phyloP scores from a whole-genome alignment of 306 rosid species.

The Sicyos edulis region DNA sequence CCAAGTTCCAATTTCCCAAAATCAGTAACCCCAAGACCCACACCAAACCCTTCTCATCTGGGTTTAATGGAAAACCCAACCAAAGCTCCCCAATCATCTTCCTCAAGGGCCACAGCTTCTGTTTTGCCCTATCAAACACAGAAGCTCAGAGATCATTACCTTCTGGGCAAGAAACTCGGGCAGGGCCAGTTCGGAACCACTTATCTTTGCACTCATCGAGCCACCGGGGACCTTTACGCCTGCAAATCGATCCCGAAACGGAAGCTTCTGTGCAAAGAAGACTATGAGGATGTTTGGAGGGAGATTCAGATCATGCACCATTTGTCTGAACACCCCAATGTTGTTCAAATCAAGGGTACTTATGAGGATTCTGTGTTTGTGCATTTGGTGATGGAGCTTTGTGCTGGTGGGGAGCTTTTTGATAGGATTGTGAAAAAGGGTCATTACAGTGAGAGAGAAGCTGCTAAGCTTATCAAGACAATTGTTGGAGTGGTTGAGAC shows the following conservation, averaged over 20 bases:
- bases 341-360: slow-evolving; percentile 71
- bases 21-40: too few relatives aligned
- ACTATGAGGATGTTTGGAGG: slow-evolving; percentile 84
- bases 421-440: slow-evolving; percentile 81
- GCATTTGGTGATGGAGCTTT: slow-evolving; percentile 82
- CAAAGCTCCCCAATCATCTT: slow-evolving; percentile 38
- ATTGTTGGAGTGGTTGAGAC: slow-evolving; percentile 79
- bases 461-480: slow-evolving; percentile 62
- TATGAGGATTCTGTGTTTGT: slow-evolving; percentile 79
- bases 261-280: slow-evolving; percentile 64
- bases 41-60: neutral
- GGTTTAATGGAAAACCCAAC: slow-evolving; percentile 26
- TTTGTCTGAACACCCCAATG: slow-evolving; percentile 63
- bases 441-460: slow-evolving; percentile 82
- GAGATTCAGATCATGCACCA: slow-evolving; percentile 97
- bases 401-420: slow-evolving; percentile 83
- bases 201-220: slow-evolving; percentile 54
- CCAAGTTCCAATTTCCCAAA: too few relatives aligned
- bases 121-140: slow-evolving; percentile 70
- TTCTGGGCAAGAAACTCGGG: slow-evolving; percentile 73
- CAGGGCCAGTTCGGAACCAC: slow-evolving; percentile 86
- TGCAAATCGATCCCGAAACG: slow-evolving; percentile 90
- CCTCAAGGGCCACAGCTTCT: slow-evolving; percentile 17
- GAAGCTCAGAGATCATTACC: slow-evolving; percentile 62
- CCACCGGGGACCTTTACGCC: slow-evolving; percentile 48